Base-by-base conservation (phyloP, 768 basidiomycete species). In the Phylloporus arenicola region DNA sequence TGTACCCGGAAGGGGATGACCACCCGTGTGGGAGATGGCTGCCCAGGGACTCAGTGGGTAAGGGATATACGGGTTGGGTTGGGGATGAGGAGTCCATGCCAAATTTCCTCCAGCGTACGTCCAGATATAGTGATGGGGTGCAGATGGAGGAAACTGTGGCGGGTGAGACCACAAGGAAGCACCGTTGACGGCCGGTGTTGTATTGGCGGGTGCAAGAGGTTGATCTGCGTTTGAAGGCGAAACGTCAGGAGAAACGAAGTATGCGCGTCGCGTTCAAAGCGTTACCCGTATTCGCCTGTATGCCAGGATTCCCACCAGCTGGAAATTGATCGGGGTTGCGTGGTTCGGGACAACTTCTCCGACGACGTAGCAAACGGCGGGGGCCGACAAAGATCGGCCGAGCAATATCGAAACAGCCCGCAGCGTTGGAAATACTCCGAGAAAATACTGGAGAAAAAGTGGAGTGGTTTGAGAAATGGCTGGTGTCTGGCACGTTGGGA, bases 81-180 rank as follows among this genome's bases (percentile, higher is more conserved):
- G 61, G 8, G 57, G 60, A 29, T 62, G 52, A 2, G 63, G 65
- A 7, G 49, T 57, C 65, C 65, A 67, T 8, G 65, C 54, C 44
- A 67, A 35, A 12, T 57, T 50, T 1, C 65, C 65, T 0, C 47
- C 24, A 5, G 67, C 67, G 22, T 52, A 67, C 4, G 9, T 30
- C 65, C 65, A 67, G 43, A 59, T 41, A 9, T 48, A 55, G 20
- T 62, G 51, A 20, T 68, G 13, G 4, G 67, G 62, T 7, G 25
- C 24, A 51, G 58, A 55, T 0, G 55, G n/a, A 8, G 64, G 58
- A 0, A 67, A 13, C 6, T 12, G 48, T 0, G 47, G 35, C 9
- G 27, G 20, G 3, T 9, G 27, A 27, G 31, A 30, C 62, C 48
- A 51, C 16, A 54, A 30, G 27, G 47, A 19, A 30, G 29, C 14